Evolutionary conservation across 805 yeast genomes (phyloP).

Genomic region (Tetrapisispora arboricola): DNA sequence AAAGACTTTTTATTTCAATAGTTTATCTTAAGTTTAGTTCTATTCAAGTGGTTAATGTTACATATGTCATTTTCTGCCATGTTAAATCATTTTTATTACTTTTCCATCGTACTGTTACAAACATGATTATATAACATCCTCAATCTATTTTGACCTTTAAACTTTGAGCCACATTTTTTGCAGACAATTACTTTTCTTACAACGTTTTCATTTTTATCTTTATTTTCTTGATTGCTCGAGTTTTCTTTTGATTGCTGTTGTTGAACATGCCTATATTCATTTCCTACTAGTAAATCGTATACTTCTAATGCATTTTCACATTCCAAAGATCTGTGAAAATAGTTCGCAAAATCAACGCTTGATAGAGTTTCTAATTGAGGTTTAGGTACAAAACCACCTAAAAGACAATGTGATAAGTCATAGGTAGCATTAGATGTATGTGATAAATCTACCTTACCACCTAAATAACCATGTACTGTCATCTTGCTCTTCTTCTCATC

Average conservation of each 20-base stretch:
- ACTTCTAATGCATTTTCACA: conserved; percentile 23
- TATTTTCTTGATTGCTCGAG: neutral
- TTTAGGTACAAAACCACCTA: conserved; percentile 28
- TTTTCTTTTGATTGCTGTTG: conserved; percentile 1
- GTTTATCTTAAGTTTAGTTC: too few species aligned
- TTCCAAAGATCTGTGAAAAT: conserved; percentile 22
- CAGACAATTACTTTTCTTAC: conserved; percentile 22
- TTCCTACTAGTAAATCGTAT: conserved; percentile 16
- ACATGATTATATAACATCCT: conserved; percentile 13
- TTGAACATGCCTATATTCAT: conserved; percentile 6
- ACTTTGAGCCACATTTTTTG: conserved; percentile 17
- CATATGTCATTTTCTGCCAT: neutral
- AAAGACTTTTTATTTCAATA: neutral
- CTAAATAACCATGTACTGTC: conserved; percentile 25
- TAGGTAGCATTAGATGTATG: conserved; percentile 19
- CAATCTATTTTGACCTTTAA: conserved; percentile 19
- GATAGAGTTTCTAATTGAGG: conserved; percentile 25
- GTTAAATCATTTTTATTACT: neutral
- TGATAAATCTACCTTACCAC: conserved; percentile 20
- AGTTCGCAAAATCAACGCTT: conserved; percentile 26
- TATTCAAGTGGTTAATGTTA: too few species aligned
- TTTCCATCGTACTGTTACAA: conserved; percentile 6
- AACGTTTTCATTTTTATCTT: conserved; percentile 2
- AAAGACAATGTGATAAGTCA: conserved; percentile 23
- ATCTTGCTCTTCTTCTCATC: conserved; percentile 6